Base-by-base conservation (phyloP, 2,329 filamentous ascomycete species). In the Botryotinia narcissicola region DNA sequence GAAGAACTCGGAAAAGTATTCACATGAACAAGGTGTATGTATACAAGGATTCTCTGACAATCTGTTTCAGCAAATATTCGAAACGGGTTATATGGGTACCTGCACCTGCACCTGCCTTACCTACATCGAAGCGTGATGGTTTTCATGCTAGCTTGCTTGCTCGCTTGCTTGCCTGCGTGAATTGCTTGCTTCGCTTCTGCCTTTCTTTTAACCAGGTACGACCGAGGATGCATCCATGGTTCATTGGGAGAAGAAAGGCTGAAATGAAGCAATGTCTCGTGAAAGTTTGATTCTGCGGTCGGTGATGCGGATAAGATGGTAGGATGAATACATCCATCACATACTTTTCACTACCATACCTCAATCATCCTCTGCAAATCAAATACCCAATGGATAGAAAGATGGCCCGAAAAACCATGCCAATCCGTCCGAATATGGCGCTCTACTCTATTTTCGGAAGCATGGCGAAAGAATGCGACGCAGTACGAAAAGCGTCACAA, bases 1-100 rank as follows among this genome's bases (percentile, higher is more conserved):
- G 35, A 40, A 20, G 32, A 29, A 29, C 51, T 22, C 25, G 40
- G 51, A n/a, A 35, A n/a, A n/a, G 25, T 54, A 40, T 40, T 54
- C 46, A 40, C 25, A 40, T 70, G 42, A 46, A 35, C 40, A 48
- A 48, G 54, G 40, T n/a, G 42, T 44, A 44, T n/a, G 42, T 44
- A 44, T 29, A 32, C 69, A 71, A 57, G 60, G 35, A 44, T 66
- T 5, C 60, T 51, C n/a, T 22, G 25, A 40, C 60, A 44, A 51
- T 57, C 20, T 6, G 70, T 71, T 71, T 71, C 70, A 71, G 46
- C 70, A 66, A 57, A 20, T 62, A 71, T 71, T 71, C 70, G 70
- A 71, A 71, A 66, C 60, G 61, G 59, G 46, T n/a, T 66, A 32
- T 71, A 71, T 71, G 70, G 70, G 70, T 71, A 71, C 46, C 60